Evolutionary conservation across 331 rosid genomes (phyloP), one percentile per base, ranked within the genome.

Genomic region (Arachis monticola): DNA sequence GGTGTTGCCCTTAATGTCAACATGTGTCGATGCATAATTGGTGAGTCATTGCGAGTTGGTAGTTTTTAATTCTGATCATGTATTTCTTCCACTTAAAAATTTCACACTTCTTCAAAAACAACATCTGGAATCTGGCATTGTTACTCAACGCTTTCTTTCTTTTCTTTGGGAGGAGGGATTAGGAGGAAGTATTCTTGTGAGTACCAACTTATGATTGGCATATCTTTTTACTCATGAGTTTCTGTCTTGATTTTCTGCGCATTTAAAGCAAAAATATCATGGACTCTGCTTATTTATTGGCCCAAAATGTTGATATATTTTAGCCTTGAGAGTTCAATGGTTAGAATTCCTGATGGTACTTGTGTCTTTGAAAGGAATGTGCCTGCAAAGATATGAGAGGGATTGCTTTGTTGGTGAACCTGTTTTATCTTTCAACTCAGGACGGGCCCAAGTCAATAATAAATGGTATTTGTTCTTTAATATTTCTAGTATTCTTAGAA

Each of bases 371-470:
- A 76, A 85, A 95, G 99, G 97, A 74, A 85, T 92, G 97, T 95
- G 99, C 89, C 86, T 82, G 76, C 89, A 90, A 81, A 81, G 97
- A 84, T 86, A 82, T 85, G 87, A 88, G 90, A 82, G 74, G 74
- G 93, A 92, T 62, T 83, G 87, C 79, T 45, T 70, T 65, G 81
- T 84, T 83, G 97, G 96, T 77, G 96, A 90, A 79, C 76, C 93
- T 41, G 75, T 83, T 78, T 59, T 87, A 42, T 88, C 90, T 32
- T 75, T 82, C 64, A 86, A 78, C 74, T 77, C 84, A 6, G 87
- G 88, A 56, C 82, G 42, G 46, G 91, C 90, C 12, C 89, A 56
- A 77, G 85, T 92, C 57, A 76, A 82, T 80, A 92, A 80, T 80
- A 76, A 90, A 79, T 92, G 99, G 99, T 95, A 92, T 74, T 72